A percentile compares a stretch with the other conserved stretches of the same genome.
phyloP scores from a whole-genome alignment of 768 basidiomycete genomes.

The Cystobasidium ongulense region DNA sequence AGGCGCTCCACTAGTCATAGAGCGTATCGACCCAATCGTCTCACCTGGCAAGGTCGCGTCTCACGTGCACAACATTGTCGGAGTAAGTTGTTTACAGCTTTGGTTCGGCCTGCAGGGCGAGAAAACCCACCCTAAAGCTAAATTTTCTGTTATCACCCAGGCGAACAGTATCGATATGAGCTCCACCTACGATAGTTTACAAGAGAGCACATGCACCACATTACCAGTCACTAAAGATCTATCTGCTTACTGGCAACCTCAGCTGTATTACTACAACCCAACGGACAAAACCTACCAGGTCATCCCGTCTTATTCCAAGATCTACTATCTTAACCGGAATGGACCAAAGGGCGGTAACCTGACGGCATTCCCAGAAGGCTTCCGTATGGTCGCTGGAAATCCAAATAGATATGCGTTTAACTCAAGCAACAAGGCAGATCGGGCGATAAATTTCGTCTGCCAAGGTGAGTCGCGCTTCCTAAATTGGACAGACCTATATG shows the following conservation, averaged over 20 bases:
- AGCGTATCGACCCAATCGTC: slow-evolving; percentile 40
- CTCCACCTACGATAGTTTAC: slow-evolving; percentile 43
- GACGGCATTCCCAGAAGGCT: slow-evolving; percentile 46
- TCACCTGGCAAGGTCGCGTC: slow-evolving; percentile 29
- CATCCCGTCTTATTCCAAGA: slow-evolving; percentile 40
- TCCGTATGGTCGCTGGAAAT: slow-evolving; percentile 47
- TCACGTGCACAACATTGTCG: slow-evolving; percentile 45
- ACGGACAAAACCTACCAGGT: slow-evolving; percentile 41
- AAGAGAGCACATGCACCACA: slow-evolving; percentile 44
- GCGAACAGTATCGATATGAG: slow-evolving; percentile 42
- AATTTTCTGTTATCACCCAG: not conserved
- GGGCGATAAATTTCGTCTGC: slow-evolving; percentile 46
- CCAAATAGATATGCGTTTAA: slow-evolving; percentile 45
- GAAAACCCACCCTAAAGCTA: not conserved
- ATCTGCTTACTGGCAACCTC: slow-evolving; percentile 45
- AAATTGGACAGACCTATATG: slow-evolving; percentile 35
- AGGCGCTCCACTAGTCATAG: slow-evolving; percentile 5
- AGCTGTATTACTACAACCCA: slow-evolving; percentile 45
- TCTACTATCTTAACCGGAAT: slow-evolving; percentile 45
- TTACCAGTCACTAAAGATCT: slow-evolving; percentile 45
- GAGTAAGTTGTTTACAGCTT: slow-evolving; percentile 39
- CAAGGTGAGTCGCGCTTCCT: slow-evolving; percentile 40
- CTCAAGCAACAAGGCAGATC: slow-evolving; percentile 38
- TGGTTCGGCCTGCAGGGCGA: not conserved
- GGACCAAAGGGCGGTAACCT: slow-evolving; percentile 43